Evolutionary conservation across 2,329 filamentous ascomycete species (phyloP).

Genomic region (Capronia coronata): DNA sequence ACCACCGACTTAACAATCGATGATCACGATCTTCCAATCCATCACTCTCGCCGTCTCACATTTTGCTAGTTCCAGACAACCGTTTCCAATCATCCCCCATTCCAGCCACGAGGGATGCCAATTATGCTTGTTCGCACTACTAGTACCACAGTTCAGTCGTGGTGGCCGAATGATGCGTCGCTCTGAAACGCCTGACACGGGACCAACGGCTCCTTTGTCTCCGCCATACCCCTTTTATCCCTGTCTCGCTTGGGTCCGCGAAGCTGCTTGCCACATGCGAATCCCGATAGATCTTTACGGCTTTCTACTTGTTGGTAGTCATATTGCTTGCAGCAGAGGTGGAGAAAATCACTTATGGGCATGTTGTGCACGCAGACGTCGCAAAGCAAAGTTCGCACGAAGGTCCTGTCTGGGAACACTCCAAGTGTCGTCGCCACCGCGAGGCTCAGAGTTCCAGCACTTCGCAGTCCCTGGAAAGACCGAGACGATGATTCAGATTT

Average conservation of each 20-base stretch:
- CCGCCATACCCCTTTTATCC: constrained; percentile 4
- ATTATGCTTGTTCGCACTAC: not conserved
- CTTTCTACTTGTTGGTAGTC: no score
- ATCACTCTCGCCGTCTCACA: constrained; percentile 9
- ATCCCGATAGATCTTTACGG: not conserved
- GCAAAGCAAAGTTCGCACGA: no score
- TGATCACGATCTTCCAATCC: not conserved
- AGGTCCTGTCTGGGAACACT: no score
- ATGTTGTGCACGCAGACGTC: no score
- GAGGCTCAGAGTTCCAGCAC: no score
- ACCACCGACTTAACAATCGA: no score
- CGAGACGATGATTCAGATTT: no score
- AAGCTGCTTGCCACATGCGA: not conserved
- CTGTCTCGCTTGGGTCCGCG: not conserved
- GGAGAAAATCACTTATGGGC: no score
- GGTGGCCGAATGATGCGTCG: constrained; percentile 13
- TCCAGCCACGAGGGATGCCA: constrained; percentile 18
- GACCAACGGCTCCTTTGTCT: not conserved
- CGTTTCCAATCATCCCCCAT: constrained; percentile 1
- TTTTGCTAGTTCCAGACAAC: constrained; percentile 19
- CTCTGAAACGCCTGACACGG: constrained; percentile 19
- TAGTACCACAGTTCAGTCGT: no score
- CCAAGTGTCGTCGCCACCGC: no score
- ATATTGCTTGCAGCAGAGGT: no score
- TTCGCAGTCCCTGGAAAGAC: no score